phyloP scores from a whole-genome alignment of 768 basidiomycete genomes.

The Lentinus tigrinus region DNA sequence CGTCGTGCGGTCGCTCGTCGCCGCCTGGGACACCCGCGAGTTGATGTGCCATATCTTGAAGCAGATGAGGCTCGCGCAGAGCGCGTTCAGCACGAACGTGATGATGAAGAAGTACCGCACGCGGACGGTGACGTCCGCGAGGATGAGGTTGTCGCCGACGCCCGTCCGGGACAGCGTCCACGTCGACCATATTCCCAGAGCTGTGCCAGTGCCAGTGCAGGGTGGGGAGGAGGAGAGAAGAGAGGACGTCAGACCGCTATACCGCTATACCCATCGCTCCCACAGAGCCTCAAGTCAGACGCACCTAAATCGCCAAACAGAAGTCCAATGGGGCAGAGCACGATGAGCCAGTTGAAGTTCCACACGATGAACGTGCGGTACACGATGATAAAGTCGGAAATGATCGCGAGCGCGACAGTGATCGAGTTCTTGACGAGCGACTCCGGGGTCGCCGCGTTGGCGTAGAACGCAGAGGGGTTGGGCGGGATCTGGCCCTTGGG shows the following conservation, averaged over 20 bases:
- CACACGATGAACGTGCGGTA: conserved; percentile 1
- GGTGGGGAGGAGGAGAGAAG: neutral
- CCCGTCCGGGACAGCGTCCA: conserved; percentile 4
- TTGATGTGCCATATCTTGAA: conserved; percentile 5
- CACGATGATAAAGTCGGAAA: conserved; percentile 8
- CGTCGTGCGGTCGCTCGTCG: neutral
- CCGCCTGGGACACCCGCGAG: neutral
- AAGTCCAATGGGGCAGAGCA: neutral
- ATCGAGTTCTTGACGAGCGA: conserved; percentile 1
- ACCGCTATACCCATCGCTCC: no score
- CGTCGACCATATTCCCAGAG: conserved; percentile 1
- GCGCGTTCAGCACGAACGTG: conserved; percentile 7
- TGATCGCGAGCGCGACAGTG: neutral
- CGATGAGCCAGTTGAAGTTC: neutral
- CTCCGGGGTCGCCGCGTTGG: neutral
- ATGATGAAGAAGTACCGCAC: conserved; percentile 11
- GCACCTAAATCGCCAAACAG: neutral
- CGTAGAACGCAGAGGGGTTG: neutral
- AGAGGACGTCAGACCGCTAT: neutral
- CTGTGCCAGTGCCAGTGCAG: neutral
- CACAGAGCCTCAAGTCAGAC: no score
- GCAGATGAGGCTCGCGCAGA: conserved; percentile 8
- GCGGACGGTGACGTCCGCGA: conserved; percentile 7
- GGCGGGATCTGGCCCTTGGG: neutral
- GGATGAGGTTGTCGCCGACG: neutral